Evolutionary conservation across 306 rosid species (phyloP).

Genomic region (Prunus armeniaca): DNA sequence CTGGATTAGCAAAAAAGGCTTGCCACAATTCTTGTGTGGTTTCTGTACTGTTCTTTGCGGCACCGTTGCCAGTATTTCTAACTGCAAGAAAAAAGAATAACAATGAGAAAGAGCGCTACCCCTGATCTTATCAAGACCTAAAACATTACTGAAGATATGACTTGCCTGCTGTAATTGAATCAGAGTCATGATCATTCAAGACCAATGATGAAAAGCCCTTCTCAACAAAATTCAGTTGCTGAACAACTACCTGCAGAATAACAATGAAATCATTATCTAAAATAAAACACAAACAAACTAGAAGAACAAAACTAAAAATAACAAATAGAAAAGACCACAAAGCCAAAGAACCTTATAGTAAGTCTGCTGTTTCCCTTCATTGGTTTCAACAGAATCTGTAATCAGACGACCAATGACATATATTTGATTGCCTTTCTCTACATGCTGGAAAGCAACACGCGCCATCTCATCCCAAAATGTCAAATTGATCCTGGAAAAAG

Average conservation of each 20-base stretch:
- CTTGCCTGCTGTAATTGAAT: constrained; percentile 47
- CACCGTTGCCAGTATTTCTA: constrained; percentile 38
- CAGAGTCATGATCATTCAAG: constrained; percentile 46
- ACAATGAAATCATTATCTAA: constrained; percentile 7
- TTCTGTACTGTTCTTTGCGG: constrained; percentile 34
- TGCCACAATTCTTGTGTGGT: constrained; percentile 81
- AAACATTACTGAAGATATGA: constrained; percentile 14
- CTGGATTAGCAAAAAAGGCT: constrained; percentile 59
- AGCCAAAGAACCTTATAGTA: constrained; percentile 71
- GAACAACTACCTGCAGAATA: constrained; percentile 62
- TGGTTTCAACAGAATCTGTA: constrained; percentile 64
- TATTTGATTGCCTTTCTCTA: constrained; percentile 74
- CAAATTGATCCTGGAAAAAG: constrained; percentile 53
- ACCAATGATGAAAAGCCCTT: constrained; percentile 34
- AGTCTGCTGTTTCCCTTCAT: constrained; percentile 70
- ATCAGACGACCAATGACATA: constrained; percentile 75
- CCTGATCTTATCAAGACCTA: constrained; percentile 1
- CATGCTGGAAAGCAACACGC: constrained; percentile 66
- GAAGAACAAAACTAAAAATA: neutral
- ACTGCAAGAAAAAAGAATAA: constrained; percentile 34
- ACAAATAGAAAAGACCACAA: neutral
- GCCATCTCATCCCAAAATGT: constrained; percentile 95
- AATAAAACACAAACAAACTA: neutral
- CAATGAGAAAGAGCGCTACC: constrained; percentile 7
- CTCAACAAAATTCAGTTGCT: constrained; percentile 84